Base-by-base conservation (phyloP, 2,329 filamentous ascomycete genomes). In the Ophiostoma sp. region DNA sequence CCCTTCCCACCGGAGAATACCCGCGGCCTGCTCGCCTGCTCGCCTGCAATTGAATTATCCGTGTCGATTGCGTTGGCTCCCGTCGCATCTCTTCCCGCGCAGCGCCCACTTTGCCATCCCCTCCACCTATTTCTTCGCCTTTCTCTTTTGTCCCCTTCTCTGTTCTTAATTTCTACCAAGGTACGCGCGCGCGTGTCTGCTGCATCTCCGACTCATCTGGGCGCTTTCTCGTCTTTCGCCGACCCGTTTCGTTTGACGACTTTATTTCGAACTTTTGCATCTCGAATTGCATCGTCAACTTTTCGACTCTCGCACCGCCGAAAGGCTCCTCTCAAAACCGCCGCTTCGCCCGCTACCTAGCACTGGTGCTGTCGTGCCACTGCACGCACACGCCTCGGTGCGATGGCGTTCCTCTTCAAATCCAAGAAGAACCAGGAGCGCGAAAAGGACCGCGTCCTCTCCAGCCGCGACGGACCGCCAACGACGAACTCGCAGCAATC, bases 361-460 rank as follows among this genome's bases (percentile, higher is more conserved):
- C 36, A 45, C 61, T 50, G 52, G 63, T 57, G 73, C 61, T 45
- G 61, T 66, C 42, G 64, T 73, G 73, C 71, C 61, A 57, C 69
- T 66, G 12, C 42, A 61, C 72, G 72, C 70, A 61, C 70, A 63
- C 76, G 50, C 72, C 36, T 52, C 52, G 70, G 79, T 82, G 86
- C 82, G 82, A 94, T 94, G 92, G 90, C 92, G 77, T 94, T 94
- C 82, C 87, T 94, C 75, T 94, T 94, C 85, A 93, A 93, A 82
- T 93, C 91, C 73, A 94, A 94, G 84, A 94, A 93, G 83, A 87
- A 89, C 80, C 90, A 92, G 81, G 89, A 91, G 11, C 76, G 75
- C 50, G 76, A 89, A 80, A 90, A 92, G 81, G 90, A 91, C 78
- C 88, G 90, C 80, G 84, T 83, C 73, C 80, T 87, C 77, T 83